These are phyloP conservation scores for Astrocystis sublimbata DNA, from an alignment of 495 filamentous ascomycete species.

Conservation along the genomic window DNA sequence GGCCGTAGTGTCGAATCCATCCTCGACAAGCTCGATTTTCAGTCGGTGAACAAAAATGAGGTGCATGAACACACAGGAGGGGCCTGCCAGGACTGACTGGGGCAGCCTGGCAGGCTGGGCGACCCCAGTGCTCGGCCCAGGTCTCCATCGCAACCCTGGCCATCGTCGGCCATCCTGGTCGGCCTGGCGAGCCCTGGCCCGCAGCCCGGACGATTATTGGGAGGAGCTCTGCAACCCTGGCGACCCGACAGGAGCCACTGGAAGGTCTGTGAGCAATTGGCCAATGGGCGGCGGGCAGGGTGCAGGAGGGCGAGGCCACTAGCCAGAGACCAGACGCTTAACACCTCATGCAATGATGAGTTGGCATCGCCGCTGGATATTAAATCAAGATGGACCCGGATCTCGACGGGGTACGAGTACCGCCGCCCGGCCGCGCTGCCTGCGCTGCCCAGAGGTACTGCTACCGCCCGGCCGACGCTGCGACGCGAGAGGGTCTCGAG, in stretches of 20 bases:
- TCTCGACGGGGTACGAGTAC: slow-evolving; percentile 51
- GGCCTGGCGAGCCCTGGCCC: too few species aligned
- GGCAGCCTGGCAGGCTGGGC: slow-evolving; percentile 11
- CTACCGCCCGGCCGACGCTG: slow-evolving; percentile 11
- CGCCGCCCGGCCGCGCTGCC: slow-evolving; percentile 29
- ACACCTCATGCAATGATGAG: slow-evolving; percentile 82
- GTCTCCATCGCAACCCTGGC: slow-evolving; percentile 33
- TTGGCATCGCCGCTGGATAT: slow-evolving; percentile 76
- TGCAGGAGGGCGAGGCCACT: slow-evolving; percentile 41
- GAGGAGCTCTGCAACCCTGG: slow-evolving; percentile 28
- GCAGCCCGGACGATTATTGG: slow-evolving; percentile 43
- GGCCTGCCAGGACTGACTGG: slow-evolving; percentile 29
- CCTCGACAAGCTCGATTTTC: not conserved
- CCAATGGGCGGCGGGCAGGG: slow-evolving; percentile 27
- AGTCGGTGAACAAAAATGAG: slow-evolving; percentile 60
- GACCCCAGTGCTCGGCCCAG: too few species aligned
- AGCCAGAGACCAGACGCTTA: slow-evolving; percentile 56
- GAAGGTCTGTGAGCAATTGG: slow-evolving; percentile 25
- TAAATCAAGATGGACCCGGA: slow-evolving; percentile 57
- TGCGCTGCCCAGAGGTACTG: slow-evolving; percentile 17
- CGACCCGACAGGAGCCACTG: slow-evolving; percentile 37
- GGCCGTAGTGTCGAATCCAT: too few species aligned
- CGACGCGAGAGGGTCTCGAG: not conserved
- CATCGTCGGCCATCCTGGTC: too few species aligned
- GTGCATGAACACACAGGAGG: slow-evolving; percentile 57